Percentiles rank a stretch among this genome's conserved stretches.
These are phyloP conservation scores for Aspergillus panamensis DNA, from an alignment of 495 filamentous ascomycete genomes.

Conservation along the genomic window DNA sequence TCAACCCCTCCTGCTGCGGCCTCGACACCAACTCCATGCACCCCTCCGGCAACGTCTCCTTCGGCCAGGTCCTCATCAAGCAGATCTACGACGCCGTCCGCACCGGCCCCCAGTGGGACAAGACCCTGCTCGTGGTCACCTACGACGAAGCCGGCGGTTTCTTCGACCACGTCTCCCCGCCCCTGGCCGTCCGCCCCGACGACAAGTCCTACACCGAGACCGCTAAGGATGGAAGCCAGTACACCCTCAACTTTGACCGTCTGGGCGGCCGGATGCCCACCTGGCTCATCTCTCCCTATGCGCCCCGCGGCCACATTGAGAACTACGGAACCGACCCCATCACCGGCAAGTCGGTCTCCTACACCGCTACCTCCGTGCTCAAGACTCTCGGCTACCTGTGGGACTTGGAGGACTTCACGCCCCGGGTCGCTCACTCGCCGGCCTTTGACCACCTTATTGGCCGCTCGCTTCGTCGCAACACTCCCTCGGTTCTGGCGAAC, in stretches of 20 bases:
- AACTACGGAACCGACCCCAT: constrained; percentile 10
- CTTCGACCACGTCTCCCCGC: constrained; percentile 48
- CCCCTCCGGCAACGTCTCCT: constrained; percentile 41
- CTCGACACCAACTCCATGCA: constrained; percentile 46
- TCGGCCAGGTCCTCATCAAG: constrained; percentile 49
- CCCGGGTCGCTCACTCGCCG: constrained; percentile 9
- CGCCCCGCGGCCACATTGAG: constrained; percentile 5
- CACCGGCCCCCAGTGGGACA: constrained; percentile 42
- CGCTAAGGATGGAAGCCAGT: constrained; percentile 35
- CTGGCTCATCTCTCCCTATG: constrained; percentile 45
- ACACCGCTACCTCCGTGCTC: constrained; percentile 7
- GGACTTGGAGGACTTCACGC: constrained; percentile 10
- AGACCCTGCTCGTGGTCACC: constrained; percentile 49
- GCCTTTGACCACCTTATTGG: constrained; percentile 13
- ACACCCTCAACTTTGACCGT: constrained; percentile 45
- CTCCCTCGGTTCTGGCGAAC: constrained; percentile 1
- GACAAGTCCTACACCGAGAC: constrained; percentile 43
- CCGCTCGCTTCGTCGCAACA: neutral
- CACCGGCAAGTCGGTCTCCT: neutral
- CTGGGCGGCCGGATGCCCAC: constrained; percentile 49
- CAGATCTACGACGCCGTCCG: constrained; percentile 48
- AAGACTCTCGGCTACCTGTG: constrained; percentile 10
- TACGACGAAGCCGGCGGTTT: constrained; percentile 51
- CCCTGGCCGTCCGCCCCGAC: constrained; percentile 38
- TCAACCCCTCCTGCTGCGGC: constrained; percentile 52